Conservation (phyloP, 306 rosid genomes). For the Quercus wislizeni region DNA sequence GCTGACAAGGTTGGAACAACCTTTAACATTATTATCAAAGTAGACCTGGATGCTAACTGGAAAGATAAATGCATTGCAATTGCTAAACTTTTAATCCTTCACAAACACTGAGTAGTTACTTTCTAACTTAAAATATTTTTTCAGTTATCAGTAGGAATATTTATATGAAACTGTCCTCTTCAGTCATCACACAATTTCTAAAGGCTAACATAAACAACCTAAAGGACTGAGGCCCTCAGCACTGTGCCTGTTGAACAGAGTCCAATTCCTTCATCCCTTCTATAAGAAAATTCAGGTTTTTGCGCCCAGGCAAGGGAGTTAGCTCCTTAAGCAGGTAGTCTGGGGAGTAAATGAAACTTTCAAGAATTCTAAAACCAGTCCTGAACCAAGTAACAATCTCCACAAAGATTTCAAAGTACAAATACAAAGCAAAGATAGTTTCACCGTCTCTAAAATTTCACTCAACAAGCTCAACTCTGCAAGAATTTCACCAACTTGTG, state of each 20-base stretch:
- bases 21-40: background rate
- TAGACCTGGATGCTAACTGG: background rate
- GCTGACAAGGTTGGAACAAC: background rate
- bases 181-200: background rate
- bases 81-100: background rate
- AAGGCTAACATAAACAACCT: background rate
- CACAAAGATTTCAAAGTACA: background rate
- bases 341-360: too few relatives aligned
- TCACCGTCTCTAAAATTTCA: background rate
- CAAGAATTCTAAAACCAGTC: background rate
- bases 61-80: background rate
- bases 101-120: background rate
- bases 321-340: background rate
- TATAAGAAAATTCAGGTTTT: background rate
- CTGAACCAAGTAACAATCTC: background rate
- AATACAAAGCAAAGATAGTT: background rate
- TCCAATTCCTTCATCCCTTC: background rate
- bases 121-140: background rate
- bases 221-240: background rate
- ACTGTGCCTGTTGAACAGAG: background rate
- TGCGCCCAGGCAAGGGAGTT: background rate
- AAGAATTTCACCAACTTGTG: background rate
- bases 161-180: background rate
- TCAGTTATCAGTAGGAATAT: background rate
- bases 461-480: background rate